Conservation (phyloP, 2,329 filamentous ascomycete genomes). For the Neonectria ditissima region DNA sequence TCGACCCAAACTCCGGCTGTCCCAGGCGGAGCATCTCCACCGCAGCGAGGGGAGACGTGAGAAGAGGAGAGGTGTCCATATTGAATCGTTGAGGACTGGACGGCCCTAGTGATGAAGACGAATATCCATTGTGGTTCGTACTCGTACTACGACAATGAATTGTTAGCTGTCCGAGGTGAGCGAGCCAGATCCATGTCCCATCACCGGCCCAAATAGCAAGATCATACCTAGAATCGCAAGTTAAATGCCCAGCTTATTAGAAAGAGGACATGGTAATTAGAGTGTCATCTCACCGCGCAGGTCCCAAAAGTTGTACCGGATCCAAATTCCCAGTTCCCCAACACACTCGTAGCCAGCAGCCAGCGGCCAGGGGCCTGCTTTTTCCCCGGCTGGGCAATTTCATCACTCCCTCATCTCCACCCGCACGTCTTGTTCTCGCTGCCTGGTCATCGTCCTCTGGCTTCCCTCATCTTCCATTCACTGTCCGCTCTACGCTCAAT, state of each 20-base stretch:
- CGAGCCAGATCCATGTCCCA: not conserved
- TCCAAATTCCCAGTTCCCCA: constrained; percentile 33
- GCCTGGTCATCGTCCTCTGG: constrained; percentile 6
- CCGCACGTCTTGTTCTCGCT: constrained; percentile 22
- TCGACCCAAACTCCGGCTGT: constrained; percentile 2
- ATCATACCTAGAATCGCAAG: not conserved
- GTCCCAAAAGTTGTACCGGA: not conserved
- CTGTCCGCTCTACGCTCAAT: too few species aligned
- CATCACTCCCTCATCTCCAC: constrained; percentile 43
- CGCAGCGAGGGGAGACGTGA: not conserved
- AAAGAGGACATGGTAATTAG: not conserved
- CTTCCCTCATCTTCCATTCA: constrained; percentile 30
- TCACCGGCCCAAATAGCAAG: not conserved
- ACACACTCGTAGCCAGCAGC: constrained; percentile 28
- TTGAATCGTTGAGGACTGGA: not conserved
- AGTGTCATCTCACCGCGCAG: not conserved
- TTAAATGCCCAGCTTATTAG: not conserved
- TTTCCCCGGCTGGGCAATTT: constrained; percentile 40
- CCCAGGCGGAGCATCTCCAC: not conserved
- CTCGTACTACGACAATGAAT: not conserved
- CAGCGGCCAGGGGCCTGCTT: constrained; percentile 37
- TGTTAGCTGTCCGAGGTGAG: not conserved
- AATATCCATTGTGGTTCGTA: not conserved
- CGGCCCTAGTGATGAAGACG: not conserved
- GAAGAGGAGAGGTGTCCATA: not conserved